Percentiles rank a stretch among this genome's conserved stretches.
Conservation (phyloP, 2,329 filamentous ascomycete genomes). For the Aspergillus fijiensis region DNA sequence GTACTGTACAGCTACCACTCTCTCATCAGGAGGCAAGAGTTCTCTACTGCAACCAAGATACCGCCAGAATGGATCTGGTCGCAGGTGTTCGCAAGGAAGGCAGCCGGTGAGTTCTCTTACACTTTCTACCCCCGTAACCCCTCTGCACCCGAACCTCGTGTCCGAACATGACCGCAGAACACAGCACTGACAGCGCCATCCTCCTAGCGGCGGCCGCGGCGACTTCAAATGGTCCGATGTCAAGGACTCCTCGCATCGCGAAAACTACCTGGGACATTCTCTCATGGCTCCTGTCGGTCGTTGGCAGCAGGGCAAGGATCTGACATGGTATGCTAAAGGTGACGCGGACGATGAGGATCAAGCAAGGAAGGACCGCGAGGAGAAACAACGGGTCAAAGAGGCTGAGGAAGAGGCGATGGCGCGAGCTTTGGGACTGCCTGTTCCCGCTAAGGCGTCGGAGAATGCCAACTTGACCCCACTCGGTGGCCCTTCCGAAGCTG, state of each 20-base stretch:
- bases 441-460: slow-evolving; percentile 59
- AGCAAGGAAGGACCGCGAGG: slow-evolving; percentile 62
- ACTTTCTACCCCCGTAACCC: not conserved
- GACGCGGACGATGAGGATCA: slow-evolving; percentile 52
- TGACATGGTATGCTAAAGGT: slow-evolving; percentile 64
- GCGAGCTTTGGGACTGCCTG: slow-evolving; percentile 74
- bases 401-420: slow-evolving; percentile 91
- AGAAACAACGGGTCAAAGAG: slow-evolving; percentile 80
- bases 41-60: slow-evolving; percentile 2
- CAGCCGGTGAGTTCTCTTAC: slow-evolving; percentile 55
- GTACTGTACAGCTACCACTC: no score
- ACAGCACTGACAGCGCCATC: slow-evolving; percentile 9
- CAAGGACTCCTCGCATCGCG: slow-evolving; percentile 78
- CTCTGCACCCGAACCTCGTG: not conserved
- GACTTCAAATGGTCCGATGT: slow-evolving; percentile 98
- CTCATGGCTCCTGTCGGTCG: slow-evolving; percentile 88
- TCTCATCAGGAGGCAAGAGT: not conserved
- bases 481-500: slow-evolving; percentile 37
- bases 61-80: slow-evolving; percentile 76
- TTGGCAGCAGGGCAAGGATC: slow-evolving; percentile 78
- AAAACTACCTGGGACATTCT: slow-evolving; percentile 87
- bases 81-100: slow-evolving; percentile 89
- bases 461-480: slow-evolving; percentile 67
- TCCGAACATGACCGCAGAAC: not conserved
- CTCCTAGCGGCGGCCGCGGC: slow-evolving; percentile 70